Conservation (phyloP, 1,284 basidiomycete genomes). For the Trametes pubescens region DNA sequence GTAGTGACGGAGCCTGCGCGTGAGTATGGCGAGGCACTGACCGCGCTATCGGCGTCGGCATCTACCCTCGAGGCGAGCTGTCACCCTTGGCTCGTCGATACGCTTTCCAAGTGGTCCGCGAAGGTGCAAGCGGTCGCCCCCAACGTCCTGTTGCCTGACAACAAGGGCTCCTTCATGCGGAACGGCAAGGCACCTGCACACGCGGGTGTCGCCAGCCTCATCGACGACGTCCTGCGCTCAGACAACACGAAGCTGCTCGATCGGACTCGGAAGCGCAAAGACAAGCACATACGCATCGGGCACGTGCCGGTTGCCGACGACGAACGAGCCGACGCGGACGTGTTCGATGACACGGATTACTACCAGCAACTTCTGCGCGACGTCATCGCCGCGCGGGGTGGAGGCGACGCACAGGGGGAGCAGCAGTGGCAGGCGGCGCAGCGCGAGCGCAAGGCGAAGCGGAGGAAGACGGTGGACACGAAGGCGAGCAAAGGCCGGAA, state of each 20-base stretch:
- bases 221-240: slow-evolving; percentile 69
- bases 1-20: slow-evolving; percentile 34
- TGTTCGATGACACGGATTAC: slow-evolving; percentile 91
- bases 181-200: slow-evolving; percentile 46
- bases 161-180: slow-evolving; percentile 67
- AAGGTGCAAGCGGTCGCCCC: slow-evolving; percentile 93
- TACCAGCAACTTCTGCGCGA: slow-evolving; percentile 91
- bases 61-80: slow-evolving; percentile 66
- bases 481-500: slow-evolving; percentile 87
- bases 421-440: slow-evolving; percentile 73
- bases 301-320: slow-evolving; percentile 39
- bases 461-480: slow-evolving; percentile 85
- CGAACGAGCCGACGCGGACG: slow-evolving; percentile 53
- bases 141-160: slow-evolving; percentile 74
- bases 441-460: slow-evolving; percentile 69
- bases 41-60: slow-evolving; percentile 40
- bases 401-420: slow-evolving; percentile 48
- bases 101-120: slow-evolving; percentile 89
- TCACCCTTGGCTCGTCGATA: slow-evolving; percentile 76
- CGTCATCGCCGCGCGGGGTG: slow-evolving; percentile 78
- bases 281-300: slow-evolving; percentile 54
- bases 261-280: slow-evolving; percentile 63
- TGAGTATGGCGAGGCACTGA: slow-evolving; percentile 52
- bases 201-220: slow-evolving; percentile 66
- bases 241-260: slow-evolving; percentile 64